A percentile compares a stretch with the other conserved stretches of the same genome.
These are phyloP conservation scores for Dendrothele bispora DNA, from an alignment of 768 basidiomycete species.

Conservation along the genomic window DNA sequence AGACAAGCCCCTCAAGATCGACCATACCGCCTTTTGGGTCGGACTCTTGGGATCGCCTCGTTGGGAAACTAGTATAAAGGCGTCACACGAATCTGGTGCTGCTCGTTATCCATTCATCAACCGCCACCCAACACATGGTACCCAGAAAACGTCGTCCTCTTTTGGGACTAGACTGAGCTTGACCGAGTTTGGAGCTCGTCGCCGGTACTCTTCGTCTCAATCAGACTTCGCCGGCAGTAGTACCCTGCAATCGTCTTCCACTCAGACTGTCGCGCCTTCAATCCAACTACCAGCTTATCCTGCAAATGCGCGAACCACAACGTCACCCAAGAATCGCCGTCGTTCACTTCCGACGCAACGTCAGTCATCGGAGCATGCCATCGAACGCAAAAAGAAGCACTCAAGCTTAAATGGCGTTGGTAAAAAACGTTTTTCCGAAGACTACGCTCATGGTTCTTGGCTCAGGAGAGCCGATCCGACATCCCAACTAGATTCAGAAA, in stretches of 20 bases:
- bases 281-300: constrained; percentile 2
- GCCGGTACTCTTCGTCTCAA: background rate
- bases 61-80: constrained; percentile 39
- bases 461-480: constrained; percentile 6
- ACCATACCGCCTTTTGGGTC: constrained; percentile 38
- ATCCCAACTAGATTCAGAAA: constrained; percentile 5
- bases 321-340: constrained; percentile 16
- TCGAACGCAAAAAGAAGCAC: constrained; percentile 15
- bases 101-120: background rate
- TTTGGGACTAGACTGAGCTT: background rate
- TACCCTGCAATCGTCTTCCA: constrained; percentile 1
- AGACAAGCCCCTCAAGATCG: background rate
- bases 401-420: constrained; percentile 24
- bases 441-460: constrained; percentile 10
- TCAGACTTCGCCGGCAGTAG: background rate
- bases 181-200: constrained; percentile 6
- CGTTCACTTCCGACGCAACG: constrained; percentile 27
- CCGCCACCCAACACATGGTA: background rate
- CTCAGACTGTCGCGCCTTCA: constrained; percentile 2
- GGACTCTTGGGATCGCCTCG: constrained; percentile 46
- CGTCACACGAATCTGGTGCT: constrained; percentile 3
- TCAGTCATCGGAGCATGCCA: constrained; percentile 6
- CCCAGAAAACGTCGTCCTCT: background rate
- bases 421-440: constrained; percentile 16
- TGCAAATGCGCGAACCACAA: background rate